Percentiles rank a stretch among this genome's conserved stretches.
These are phyloP conservation scores for Citrus glauca DNA, from an alignment of 345 rosid genomes.

Conservation along the genomic window DNA sequence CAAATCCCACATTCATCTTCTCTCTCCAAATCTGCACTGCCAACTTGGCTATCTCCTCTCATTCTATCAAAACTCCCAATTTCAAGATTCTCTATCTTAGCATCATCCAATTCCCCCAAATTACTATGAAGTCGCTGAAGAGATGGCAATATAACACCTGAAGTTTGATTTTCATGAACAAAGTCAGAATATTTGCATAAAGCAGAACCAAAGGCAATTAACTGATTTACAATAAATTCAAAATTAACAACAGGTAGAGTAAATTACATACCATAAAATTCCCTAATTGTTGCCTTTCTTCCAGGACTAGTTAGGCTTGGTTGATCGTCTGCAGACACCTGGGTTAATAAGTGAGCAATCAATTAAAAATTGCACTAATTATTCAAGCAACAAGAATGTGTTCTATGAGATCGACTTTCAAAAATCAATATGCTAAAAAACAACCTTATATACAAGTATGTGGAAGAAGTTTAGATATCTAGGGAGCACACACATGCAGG, in stretches of 20 bases:
- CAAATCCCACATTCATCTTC: conserved; percentile 98
- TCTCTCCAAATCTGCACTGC: conserved; percentile 60
- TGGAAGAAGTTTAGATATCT: conserved; percentile 83
- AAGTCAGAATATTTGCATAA: neutral
- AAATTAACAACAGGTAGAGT: neutral
- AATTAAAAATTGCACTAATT: neutral
- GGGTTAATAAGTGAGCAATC: conserved; percentile 8
- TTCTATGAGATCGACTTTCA: neutral
- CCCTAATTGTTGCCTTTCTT: conserved; percentile 85
- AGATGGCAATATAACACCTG: conserved; percentile 90
- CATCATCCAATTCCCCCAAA: conserved; percentile 42
- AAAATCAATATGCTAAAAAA: conserved; percentile 6
- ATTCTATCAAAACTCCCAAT: conserved; percentile 36
- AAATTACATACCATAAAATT: conserved; percentile 65
- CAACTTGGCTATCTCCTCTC: conserved; percentile 40
- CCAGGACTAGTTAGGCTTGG: conserved; percentile 50
- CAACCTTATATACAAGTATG: conserved; percentile 77
- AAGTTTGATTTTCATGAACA: conserved; percentile 2
- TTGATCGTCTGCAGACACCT: conserved; percentile 68
- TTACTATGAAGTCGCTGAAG: conserved; percentile 64
- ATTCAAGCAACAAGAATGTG: neutral
- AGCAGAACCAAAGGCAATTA: neutral
- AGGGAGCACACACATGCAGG: conserved; percentile 74
- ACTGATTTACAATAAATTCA: neutral
- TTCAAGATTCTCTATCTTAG: conserved; percentile 20